phyloP scores from a whole-genome alignment of 441 rosid genomes.

The Sinapis alba region DNA sequence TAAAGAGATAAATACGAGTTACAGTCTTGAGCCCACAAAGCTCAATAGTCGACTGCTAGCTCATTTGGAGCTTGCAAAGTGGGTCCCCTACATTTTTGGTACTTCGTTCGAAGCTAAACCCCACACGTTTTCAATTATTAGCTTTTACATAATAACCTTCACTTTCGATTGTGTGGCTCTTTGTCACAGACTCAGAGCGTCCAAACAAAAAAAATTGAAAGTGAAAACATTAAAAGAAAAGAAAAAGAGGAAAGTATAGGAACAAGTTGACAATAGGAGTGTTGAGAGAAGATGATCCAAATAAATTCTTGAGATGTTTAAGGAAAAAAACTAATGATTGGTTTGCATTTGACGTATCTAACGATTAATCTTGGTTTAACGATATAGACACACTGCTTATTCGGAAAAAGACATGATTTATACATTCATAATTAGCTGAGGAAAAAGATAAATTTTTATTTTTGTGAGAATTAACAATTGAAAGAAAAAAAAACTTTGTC shows the following conservation, averaged over 20 bases:
- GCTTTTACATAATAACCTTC: constrained; percentile 8
- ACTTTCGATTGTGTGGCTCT: constrained; percentile 12
- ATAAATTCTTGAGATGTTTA: constrained; percentile 5
- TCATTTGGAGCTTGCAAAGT: constrained; percentile 18
- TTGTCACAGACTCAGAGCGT: neutral
- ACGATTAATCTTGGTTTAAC: neutral
- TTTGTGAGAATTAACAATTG: neutral
- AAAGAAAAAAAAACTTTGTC: too few species aligned
- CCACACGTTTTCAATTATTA: constrained; percentile 22
- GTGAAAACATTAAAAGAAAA: neutral
- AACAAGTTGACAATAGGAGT: neutral
- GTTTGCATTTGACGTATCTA: constrained; percentile 6
- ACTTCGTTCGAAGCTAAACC: constrained; percentile 19
- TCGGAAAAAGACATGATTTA: neutral
- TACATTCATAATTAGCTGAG: neutral
- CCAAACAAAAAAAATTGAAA: constrained; percentile 6
- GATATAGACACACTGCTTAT: neutral
- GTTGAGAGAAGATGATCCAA: constrained; percentile 25
- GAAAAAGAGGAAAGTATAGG: neutral
- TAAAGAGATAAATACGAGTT: constrained; percentile 20
- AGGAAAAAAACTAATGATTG: constrained; percentile 21
- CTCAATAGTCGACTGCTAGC: constrained; percentile 25
- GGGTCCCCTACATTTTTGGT: constrained; percentile 1
- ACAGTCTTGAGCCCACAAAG: constrained; percentile 29
- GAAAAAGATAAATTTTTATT: neutral